These are phyloP conservation scores for Sugiyamaella pinicola DNA, from an alignment of 1,139 yeast genomes.

Conservation along the genomic window DNA sequence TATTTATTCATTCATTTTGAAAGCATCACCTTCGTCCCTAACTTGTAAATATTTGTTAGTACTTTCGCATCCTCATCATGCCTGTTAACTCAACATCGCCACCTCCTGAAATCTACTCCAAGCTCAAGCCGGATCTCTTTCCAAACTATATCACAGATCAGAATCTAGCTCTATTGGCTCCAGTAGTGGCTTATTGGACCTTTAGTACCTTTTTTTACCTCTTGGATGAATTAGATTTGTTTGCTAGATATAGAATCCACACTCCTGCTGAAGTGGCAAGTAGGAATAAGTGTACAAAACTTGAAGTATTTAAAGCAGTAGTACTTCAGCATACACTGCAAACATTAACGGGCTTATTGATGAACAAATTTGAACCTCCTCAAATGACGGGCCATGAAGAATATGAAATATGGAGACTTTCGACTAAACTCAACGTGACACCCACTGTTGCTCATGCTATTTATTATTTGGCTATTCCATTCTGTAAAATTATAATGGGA, in stretches of 20 bases:
- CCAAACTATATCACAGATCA: conserved; percentile 68
- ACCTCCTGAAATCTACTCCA: conserved; percentile 25
- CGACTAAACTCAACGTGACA: conserved; percentile 42
- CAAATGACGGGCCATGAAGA: conserved; percentile 76
- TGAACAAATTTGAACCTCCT: conserved; percentile 60
- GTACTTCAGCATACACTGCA: conserved; percentile 82
- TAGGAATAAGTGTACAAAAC: conserved; percentile 71
- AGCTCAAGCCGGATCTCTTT: conserved; percentile 43
- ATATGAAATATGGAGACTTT: conserved; percentile 65
- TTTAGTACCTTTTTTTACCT: conserved; percentile 73
- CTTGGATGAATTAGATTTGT: conserved; percentile 70
- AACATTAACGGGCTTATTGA: conserved; percentile 62
- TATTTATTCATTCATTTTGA: neutral
- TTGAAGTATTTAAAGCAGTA: conserved; percentile 78
- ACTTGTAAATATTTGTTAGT: neutral
- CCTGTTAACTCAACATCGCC: conserved; percentile 9
- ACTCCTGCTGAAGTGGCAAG: conserved; percentile 80
- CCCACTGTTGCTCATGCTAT: conserved; percentile 24
- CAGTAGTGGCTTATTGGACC: conserved; percentile 82
- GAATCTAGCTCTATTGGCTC: conserved; percentile 67
- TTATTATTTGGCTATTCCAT: conserved; percentile 47
- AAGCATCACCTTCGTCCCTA: too few relatives aligned
- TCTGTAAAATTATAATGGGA: conserved; percentile 59
- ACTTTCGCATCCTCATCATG: neutral
- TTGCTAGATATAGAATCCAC: conserved; percentile 84